Base-by-base conservation (phyloP, 2,329 filamentous ascomycete species). In the Daldinia eschscholtzii region DNA sequence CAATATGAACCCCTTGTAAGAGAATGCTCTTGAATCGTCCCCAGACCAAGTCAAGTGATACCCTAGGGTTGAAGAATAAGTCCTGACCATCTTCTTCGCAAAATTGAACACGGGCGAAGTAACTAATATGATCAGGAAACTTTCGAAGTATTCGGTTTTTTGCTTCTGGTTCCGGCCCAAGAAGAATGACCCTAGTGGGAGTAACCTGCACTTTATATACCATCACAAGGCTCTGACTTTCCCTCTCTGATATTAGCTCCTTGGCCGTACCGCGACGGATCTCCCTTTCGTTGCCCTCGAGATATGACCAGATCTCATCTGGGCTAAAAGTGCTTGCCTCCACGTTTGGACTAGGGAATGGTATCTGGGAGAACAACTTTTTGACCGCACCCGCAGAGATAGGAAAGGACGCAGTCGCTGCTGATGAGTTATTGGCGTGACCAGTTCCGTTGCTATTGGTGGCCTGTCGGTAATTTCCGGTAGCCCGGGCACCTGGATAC, bases 71-170 rank as follows among this genome's bases (percentile, higher is more conserved):
- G 76, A 88, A 89, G 18, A 81, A 83, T 0, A 96, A 76, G 18
- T 87, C 85, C 26, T 89, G 83, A 0, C 91, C 91, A 73, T 92
- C 87, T 76, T 97, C 93, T 53, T 96, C 93, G 33, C 85, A 85
- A 73, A 96, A 94, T 6, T 88, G 85, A 0, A 94, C 91, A 0
- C 93, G 86, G 0, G 93, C 75, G 72, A 94, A 94, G 72, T 86
- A 84, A 52, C 92, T 87, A 1, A 85, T 85, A 62, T 89, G 82
- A 0, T 85, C 74, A 0, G 84, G 78, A 70, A 89, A 93, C 70
- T 88, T 87, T n/a, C 92, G 87, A 15, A 94, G 80, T 2, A 94
- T 87, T 4, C 91, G 84, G 74, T 94, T 94, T 65, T 88, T 90
- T 6, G 86, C 87, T 75, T 93, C 92, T 0, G 86, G 81, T 57